Conservation (phyloP, 805 yeast species). For the Starmerella vitae region DNA sequence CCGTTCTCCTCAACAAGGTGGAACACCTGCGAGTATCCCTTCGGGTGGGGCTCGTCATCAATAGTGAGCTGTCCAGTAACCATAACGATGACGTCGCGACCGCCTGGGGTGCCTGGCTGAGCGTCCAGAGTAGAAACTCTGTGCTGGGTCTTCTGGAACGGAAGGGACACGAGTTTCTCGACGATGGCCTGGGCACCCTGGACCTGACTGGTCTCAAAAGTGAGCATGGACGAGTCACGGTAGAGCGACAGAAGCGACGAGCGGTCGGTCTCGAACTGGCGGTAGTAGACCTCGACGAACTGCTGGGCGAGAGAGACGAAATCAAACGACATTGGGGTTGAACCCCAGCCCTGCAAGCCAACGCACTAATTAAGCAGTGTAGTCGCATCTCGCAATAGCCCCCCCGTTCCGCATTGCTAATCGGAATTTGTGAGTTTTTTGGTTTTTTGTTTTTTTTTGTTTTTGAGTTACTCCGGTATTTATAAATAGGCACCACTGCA, state of each 20-base stretch:
- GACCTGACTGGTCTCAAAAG: conserved; percentile 85
- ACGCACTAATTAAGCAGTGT: not conserved
- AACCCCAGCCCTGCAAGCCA: not conserved
- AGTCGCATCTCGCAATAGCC: not conserved
- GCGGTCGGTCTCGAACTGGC: conserved; percentile 88
- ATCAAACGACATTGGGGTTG: conserved; percentile 21
- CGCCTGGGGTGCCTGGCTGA: conserved; percentile 87
- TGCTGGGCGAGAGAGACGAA: conserved; percentile 38
- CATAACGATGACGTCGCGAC: conserved; percentile 83
- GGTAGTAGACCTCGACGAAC: conserved; percentile 89
- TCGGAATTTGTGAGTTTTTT: no score
- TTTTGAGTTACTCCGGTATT: no score
- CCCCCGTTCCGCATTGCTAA: no score
- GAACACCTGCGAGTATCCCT: conserved; percentile 94
- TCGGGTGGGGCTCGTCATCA: conserved; percentile 91
- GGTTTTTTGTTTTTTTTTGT: no score
- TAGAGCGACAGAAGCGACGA: conserved; percentile 81
- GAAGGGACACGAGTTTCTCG: conserved; percentile 78
- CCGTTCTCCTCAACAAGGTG: conserved; percentile 87
- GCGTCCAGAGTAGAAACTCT: conserved; percentile 92
- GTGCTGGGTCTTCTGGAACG: conserved; percentile 87
- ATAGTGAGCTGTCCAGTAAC: conserved; percentile 89
- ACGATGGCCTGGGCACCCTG: conserved; percentile 91
- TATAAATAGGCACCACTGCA: no score
- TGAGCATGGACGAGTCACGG: conserved; percentile 95